phyloP scores from a whole-genome alignment of 2,329 filamentous ascomycete species.

The Colletotrichum sp. region DNA sequence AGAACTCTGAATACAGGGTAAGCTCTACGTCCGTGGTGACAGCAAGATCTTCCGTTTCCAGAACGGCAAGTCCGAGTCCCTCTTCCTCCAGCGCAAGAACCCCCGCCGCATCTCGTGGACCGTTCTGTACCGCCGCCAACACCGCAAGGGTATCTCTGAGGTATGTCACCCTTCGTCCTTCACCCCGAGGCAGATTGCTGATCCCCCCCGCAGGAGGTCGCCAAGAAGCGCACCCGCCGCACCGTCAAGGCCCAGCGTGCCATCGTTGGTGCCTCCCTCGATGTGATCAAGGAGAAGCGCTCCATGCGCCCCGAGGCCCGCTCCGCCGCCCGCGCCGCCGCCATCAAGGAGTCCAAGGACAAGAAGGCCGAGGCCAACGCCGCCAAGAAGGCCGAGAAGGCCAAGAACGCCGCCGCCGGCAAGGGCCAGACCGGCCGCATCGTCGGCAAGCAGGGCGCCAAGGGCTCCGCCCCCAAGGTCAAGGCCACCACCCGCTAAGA shows the following conservation, averaged over 20 bases:
- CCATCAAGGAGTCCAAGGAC: constrained; percentile 98
- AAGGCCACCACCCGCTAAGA: constrained; percentile 84
- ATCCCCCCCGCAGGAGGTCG: constrained; percentile 80
- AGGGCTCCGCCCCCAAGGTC: constrained; percentile 87
- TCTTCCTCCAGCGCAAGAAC: constrained; percentile 99
- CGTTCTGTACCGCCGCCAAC: constrained; percentile 95
- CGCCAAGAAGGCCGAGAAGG: constrained; percentile 99
- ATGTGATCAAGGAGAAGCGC: constrained; percentile 99
- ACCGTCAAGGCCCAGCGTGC: constrained; percentile 98
- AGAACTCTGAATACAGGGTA: constrained; percentile 70
- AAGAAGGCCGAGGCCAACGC: constrained; percentile 90
- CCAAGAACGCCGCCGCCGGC: constrained; percentile 82
- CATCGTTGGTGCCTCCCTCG: constrained; percentile 98
- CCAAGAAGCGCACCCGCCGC: constrained; percentile 99
- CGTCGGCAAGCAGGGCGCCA: constrained; percentile 95
- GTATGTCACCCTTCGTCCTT: constrained; percentile 61
- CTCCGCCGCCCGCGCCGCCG: constrained; percentile 83
- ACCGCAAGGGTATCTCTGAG: constrained; percentile 99
- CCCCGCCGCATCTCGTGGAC: constrained; percentile 99
- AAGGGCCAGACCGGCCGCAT: constrained; percentile 83
- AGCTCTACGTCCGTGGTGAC: constrained; percentile 99
- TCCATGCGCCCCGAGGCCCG: constrained; percentile 94
- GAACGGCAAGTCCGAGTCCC: constrained; percentile 99
- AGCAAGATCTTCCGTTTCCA: constrained; percentile 99
- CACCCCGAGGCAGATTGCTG: constrained; percentile 29